Evolutionary conservation across 1,284 basidiomycete species (phyloP), one percentile per base, ranked within the genome.

Genomic region (Microbotryum silenes-acaulis): DNA sequence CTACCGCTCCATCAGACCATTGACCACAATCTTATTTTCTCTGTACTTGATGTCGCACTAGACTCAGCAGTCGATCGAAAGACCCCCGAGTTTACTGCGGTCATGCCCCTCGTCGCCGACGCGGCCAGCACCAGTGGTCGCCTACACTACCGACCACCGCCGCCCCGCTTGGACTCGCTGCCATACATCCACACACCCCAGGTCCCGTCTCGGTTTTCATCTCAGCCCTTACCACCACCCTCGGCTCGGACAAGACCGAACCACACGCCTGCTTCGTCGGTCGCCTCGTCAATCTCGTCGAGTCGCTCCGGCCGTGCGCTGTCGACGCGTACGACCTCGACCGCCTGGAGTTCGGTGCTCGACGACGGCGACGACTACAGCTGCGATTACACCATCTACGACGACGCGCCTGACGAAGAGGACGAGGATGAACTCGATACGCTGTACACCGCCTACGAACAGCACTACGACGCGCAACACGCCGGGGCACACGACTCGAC

Each of bases 381-480:
- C 49, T 23, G n/a, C 23, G 20, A 27, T n/a, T 46, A 47, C 45
- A 37, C n/a, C 51, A 47, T 31, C 45, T 53, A 29, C 46, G 45
- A 50, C 20, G 47, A 58, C 27, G 37, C 37, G 14, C 37, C 16
- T 0, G 37, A 42, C 37, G 37, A 42, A 42, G 48, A 51, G 8
- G 48, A 57, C 46, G 42, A 55, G 27, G 60, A 63, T 37, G 51
- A 57, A 23, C 58, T 54, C 37, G 23, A 44, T 25, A 44, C 25
- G 25, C 42, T 50, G 2, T 46, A 31, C 47, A 63, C 58, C 52
- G 55, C 60, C 14, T 49, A 60, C 47, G 62, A 60, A 45, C 49
- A 60, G 8, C 48, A 60, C 21, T 59, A 57, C 55, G 55, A 54
- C 25, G 50, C 51, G 18, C 52, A 51, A 10, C 1, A 10, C 31